phyloP scores from a whole-genome alignment of 169 alveolate species.

The Sarcocystis neurona region DNA sequence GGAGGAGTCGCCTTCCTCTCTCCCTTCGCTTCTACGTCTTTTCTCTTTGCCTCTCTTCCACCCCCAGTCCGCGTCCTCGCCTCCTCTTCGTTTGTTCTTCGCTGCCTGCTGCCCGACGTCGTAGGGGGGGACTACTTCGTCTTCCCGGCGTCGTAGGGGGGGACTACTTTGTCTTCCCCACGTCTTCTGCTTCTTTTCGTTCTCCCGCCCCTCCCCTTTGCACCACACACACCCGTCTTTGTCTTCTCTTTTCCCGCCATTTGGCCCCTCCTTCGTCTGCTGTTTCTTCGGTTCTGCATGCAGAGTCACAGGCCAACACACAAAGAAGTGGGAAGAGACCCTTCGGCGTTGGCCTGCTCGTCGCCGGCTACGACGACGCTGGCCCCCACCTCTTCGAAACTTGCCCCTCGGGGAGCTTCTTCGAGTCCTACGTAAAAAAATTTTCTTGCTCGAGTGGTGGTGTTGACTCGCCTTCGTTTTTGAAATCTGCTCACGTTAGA shows the following conservation, averaged over 20 bases:
- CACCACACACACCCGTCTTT: background rate
- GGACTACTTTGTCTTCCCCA: background rate
- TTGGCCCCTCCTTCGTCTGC: background rate
- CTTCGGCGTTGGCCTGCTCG: conserved; percentile 96
- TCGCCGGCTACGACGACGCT: conserved; percentile 66
- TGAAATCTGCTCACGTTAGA: background rate
- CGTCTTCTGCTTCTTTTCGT: background rate
- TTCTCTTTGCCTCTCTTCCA: background rate
- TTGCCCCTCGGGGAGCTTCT: conserved; percentile 95
- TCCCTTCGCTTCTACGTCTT: background rate
- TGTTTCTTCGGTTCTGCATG: background rate
- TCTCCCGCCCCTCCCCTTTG: too few species aligned
- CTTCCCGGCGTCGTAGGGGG: background rate
- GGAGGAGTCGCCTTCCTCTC: background rate
- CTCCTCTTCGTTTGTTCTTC: background rate
- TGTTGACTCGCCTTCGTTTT: background rate
- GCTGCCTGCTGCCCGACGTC: background rate
- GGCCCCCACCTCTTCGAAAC: conserved; percentile 95
- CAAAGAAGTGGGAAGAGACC: conserved; percentile 95
- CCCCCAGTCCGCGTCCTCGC: background rate
- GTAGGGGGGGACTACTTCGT: background rate
- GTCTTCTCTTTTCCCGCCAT: background rate
- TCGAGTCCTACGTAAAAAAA: conserved; percentile 87
- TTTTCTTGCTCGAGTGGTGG: background rate
- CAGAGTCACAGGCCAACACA: conserved; percentile 94